phyloP scores from a whole-genome alignment of 169 alveolate genomes.

The Amoebophrya sp. region DNA sequence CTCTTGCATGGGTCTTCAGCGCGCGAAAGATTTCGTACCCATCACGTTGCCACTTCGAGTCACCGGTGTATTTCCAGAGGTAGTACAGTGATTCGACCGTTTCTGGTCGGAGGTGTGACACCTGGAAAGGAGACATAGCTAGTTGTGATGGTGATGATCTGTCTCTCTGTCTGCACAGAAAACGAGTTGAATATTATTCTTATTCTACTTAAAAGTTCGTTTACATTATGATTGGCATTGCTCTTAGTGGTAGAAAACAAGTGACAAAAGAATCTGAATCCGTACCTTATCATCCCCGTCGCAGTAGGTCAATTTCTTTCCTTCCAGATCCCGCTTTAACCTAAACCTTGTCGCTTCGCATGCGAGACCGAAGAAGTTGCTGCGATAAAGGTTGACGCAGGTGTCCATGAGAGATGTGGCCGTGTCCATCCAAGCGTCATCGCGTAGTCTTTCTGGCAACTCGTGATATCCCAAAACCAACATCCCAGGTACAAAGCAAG shows the following conservation, averaged over 20 bases:
- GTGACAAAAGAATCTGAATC: background rate
- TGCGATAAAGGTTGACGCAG: background rate
- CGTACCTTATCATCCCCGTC: background rate
- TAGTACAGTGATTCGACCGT: constrained; percentile 41
- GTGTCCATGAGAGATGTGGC: background rate
- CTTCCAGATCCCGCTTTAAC: background rate
- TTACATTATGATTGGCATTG: too few species aligned
- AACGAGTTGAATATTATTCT: background rate
- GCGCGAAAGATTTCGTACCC: constrained; percentile 25
- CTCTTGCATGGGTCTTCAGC: constrained; percentile 37
- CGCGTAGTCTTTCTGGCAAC: background rate
- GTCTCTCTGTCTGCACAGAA: too few species aligned
- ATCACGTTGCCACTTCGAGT: background rate
- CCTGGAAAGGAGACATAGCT: too few species aligned
- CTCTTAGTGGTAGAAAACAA: too few species aligned
- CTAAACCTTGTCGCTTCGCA: constrained; percentile 3
- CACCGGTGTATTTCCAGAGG: constrained; percentile 34
- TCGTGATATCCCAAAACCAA: constrained; percentile 4
- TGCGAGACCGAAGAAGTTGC: background rate
- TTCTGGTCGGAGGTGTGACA: constrained; percentile 41
- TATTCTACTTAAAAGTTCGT: too few species aligned
- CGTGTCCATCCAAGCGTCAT: background rate
- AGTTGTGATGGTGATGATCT: too few species aligned
- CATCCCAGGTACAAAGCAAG: constrained; percentile 32
- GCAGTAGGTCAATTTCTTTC: background rate